A percentile compares a stretch with the other conserved stretches of the same genome.
These are phyloP conservation scores for Fusarium ambrosium DNA, from an alignment of 2,329 filamentous ascomycete species.

Conservation along the genomic window DNA sequence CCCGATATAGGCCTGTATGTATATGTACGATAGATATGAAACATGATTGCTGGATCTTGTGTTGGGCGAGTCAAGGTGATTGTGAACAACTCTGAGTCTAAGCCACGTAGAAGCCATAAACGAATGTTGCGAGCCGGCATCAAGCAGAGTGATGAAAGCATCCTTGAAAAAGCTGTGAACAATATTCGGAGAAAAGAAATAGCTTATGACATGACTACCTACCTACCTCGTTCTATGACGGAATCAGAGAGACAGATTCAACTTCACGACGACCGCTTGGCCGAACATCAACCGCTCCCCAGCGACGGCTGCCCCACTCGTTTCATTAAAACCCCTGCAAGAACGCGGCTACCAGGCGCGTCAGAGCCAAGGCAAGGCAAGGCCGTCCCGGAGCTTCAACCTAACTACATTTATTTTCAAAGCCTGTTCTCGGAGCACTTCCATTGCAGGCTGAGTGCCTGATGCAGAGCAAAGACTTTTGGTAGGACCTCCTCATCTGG, in stretches of 20 bases:
- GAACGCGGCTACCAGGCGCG: conserved; percentile 42
- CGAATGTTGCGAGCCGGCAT: not conserved
- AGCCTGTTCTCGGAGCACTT: conserved; percentile 23
- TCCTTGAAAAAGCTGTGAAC: too few relatives aligned
- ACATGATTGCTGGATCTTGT: not conserved
- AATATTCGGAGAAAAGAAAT: too few relatives aligned
- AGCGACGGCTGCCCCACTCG: conserved; percentile 28
- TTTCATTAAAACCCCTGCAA: conserved; percentile 47
- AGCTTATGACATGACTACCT: too few relatives aligned
- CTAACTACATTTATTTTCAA: conserved; percentile 33
- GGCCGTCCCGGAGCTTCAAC: conserved; percentile 20
- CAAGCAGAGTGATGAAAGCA: not conserved
- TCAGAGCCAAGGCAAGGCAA: conserved; percentile 18
- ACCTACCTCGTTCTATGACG: not conserved
- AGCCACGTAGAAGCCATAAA: not conserved
- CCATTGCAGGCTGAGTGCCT: conserved; percentile 29
- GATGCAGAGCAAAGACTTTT: conserved; percentile 11
- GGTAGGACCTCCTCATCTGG: conserved; percentile 1
- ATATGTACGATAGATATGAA: not conserved
- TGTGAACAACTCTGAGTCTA: not conserved
- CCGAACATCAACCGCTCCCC: conserved; percentile 24
- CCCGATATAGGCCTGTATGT: not conserved
- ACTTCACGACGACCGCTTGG: not conserved
- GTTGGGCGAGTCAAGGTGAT: not conserved
- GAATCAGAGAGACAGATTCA: not conserved